Percentiles rank a stretch among this genome's conserved stretches.
Evolutionary conservation across 2,329 filamentous ascomycete genomes (phyloP).

Genomic region (Colletotrichum cuscutae): DNA sequence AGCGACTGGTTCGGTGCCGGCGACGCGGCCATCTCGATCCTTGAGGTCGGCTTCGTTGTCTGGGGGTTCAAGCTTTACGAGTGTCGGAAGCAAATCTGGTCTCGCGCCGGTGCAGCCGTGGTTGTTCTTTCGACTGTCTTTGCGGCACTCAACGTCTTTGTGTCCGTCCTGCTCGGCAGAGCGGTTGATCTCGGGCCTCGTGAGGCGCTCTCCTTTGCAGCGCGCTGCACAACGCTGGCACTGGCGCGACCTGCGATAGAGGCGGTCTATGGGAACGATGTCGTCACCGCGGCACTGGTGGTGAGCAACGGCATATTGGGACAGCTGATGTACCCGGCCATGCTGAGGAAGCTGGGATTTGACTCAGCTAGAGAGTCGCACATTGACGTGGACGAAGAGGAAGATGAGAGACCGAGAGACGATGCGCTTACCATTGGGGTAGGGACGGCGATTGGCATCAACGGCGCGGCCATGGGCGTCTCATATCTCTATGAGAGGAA

Average conservation of each 20-base stretch:
- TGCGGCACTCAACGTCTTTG: constrained; percentile 54
- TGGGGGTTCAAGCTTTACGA: constrained; percentile 66
- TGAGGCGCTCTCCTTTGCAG: constrained; percentile 57
- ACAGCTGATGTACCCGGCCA: constrained; percentile 51
- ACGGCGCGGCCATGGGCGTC: constrained; percentile 69
- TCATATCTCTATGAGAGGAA: constrained; percentile 65
- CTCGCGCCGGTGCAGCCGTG: constrained; percentile 52
- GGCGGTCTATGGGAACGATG: constrained; percentile 55
- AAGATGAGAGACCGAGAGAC: constrained; percentile 26
- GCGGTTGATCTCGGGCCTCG: constrained; percentile 47
- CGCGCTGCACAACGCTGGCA: constrained; percentile 61
- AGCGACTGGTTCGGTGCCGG: constrained; percentile 54
- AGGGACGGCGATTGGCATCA: constrained; percentile 66
- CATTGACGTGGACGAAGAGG: not conserved
- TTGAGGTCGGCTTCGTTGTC: constrained; percentile 61
- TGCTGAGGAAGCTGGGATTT: constrained; percentile 41
- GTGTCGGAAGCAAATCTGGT: constrained; percentile 58
- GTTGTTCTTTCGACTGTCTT: constrained; percentile 48
- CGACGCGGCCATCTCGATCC: constrained; percentile 58
- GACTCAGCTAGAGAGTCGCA: not conserved
- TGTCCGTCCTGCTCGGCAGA: constrained; percentile 51
- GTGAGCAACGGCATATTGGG: constrained; percentile 62
- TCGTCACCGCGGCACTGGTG: constrained; percentile 61
- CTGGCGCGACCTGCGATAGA: constrained; percentile 59
- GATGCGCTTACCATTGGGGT: constrained; percentile 56